Evolutionary conservation across 2,329 filamentous ascomycete genomes (phyloP).

Genomic region (Alternaria gaisen): DNA sequence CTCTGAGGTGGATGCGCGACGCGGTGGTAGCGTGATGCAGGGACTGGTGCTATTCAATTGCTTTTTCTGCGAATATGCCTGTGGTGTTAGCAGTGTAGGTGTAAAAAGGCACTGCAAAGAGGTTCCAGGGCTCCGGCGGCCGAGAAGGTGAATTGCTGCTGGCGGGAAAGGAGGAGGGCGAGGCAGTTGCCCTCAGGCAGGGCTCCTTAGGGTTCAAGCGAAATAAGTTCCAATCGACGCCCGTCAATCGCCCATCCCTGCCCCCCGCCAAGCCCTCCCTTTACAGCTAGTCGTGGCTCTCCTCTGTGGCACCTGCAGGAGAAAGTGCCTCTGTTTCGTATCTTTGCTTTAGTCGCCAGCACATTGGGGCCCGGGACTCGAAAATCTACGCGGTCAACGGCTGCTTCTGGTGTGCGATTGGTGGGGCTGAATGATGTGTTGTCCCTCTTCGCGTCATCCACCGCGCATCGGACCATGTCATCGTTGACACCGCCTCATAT

Average conservation of each 20-base stretch:
- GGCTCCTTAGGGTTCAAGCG: constrained; percentile 27
- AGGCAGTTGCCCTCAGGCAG: constrained; percentile 24
- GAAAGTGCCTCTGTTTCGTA: constrained; percentile 17
- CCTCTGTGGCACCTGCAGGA: constrained; percentile 2
- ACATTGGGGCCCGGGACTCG: constrained; percentile 15
- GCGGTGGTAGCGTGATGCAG: constrained; percentile 28
- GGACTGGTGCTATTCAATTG: constrained; percentile 23
- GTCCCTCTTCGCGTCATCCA: constrained; percentile 36
- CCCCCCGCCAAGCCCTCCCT: constrained; percentile 12
- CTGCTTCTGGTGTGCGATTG: constrained; percentile 22
- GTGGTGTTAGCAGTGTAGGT: constrained; percentile 8
- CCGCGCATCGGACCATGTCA: constrained; percentile 20
- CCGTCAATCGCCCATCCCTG: constrained; percentile 17
- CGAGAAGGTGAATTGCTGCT: constrained; percentile 6
- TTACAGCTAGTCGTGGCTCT: constrained; percentile 8
- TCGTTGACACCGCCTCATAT: constrained; percentile 4
- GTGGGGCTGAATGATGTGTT: constrained; percentile 31
- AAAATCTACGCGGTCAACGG: constrained; percentile 15
- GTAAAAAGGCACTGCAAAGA: constrained; percentile 1
- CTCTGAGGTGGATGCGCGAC: constrained; percentile 19
- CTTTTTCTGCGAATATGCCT: constrained; percentile 17
- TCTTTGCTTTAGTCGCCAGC: constrained; percentile 22
- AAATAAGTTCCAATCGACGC: constrained; percentile 27
- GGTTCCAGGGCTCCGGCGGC: background rate
- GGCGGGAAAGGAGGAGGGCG: constrained; percentile 30